These are phyloP conservation scores for Eucommia ulmoides DNA, from an alignment of 257 asterid species.

Conservation along the genomic window DNA sequence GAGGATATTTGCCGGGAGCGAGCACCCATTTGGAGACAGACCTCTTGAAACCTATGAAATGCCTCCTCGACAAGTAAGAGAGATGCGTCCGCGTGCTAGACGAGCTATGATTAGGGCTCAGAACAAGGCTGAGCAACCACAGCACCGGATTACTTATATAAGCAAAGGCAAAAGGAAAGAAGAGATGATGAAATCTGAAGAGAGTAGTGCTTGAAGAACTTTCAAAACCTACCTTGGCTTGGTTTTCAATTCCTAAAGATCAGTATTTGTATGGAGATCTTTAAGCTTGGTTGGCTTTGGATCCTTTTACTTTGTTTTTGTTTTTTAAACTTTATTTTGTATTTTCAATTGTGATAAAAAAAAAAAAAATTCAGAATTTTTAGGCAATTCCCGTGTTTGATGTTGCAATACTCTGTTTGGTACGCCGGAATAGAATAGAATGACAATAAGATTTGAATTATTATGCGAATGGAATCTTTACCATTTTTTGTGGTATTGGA, in stretches of 20 bases:
- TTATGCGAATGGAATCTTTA: too few relatives aligned
- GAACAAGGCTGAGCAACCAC: conserved; percentile 76
- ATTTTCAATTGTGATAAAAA: too few relatives aligned
- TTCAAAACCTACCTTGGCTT: too few relatives aligned
- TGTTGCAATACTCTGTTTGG: too few relatives aligned
- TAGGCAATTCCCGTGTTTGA: too few relatives aligned
- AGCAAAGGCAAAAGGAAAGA: conserved; percentile 61
- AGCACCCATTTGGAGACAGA: conserved; percentile 85
- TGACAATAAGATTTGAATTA: too few relatives aligned
- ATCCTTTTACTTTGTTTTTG: too few relatives aligned
- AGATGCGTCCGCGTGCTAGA: conserved; percentile 80
- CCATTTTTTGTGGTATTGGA: too few relatives aligned
- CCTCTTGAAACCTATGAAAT: conserved; percentile 54
- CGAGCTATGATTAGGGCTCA: conserved; percentile 91
- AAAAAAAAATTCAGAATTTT: too few relatives aligned
- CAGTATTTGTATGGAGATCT: background rate
- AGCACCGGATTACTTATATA: conserved; percentile 27
- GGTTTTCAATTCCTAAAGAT: background rate
- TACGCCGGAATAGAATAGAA: too few relatives aligned
- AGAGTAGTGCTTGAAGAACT: conserved; percentile 20
- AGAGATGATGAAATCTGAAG: conserved; percentile 22
- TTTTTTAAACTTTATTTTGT: too few relatives aligned
- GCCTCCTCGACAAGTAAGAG: conserved; percentile 89
- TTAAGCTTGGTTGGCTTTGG: too few relatives aligned
- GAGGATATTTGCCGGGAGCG: conserved; percentile 74